Evolutionary conservation across 2,329 filamentous ascomycete species (phyloP), one percentile per base, ranked within the genome.

Genomic region (Diaporthe helianthi): DNA sequence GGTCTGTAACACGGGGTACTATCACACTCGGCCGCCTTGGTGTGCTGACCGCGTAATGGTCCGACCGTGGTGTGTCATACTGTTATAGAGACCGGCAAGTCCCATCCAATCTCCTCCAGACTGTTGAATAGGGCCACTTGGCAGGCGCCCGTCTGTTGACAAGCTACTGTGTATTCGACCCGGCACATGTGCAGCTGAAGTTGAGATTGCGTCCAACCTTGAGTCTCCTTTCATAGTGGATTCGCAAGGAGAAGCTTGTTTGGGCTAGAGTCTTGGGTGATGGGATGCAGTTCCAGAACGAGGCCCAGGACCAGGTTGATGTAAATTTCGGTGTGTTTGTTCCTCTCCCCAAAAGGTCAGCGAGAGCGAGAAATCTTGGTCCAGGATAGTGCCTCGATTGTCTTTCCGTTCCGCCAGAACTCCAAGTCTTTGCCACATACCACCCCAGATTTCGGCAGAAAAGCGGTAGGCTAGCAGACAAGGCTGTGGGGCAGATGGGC

Each of bases 111-210:
- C 41, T 31, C 41, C 41, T 61, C 33, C 58, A 31, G 19, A 9
- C 3, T 44, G 36, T 41, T 9, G n/a, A n/a, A n/a, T n/a, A n/a
- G n/a, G n/a, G n/a, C n/a, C 0, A 19, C 55, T 22, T 61, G 36
- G 17, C 55, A 38, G 26, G 31, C 55, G 24, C 38, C 36, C 15
- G 55, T 5, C 17, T 12, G 29, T 46, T 36, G 41, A 33, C 36
- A n/a, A 33, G 33, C 33, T 10, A n/a, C n/a, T n/a, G n/a, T n/a
- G n/a, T n/a, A 22, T 33, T 65, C 47, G 63, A 53, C 63, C 53
- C 47, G 63, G 33, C n/a, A n/a, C n/a, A n/a, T n/a, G n/a, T n/a
- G n/a, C 63, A 65, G 63, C 47, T 53, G 29, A 53, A 65, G 63
- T 65, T 65, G 47, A 65, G 49, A 65, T 36, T 44, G 49, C 46